Evolutionary conservation across 2,329 filamentous ascomycete genomes (phyloP), one percentile per base, ranked within the genome.

Genomic region (Aspergillus puulaauensis): DNA sequence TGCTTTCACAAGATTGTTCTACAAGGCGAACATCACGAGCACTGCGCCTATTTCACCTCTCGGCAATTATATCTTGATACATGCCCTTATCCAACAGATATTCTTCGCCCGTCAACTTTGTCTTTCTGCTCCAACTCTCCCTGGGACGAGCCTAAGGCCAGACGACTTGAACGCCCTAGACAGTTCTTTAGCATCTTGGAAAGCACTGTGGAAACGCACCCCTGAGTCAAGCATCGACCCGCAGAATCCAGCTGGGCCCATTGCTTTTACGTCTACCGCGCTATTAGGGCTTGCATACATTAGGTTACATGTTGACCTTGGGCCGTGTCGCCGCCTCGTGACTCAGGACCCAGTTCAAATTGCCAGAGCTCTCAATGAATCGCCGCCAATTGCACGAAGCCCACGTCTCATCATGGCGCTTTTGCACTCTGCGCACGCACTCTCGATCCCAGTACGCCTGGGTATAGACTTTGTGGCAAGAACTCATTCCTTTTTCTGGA

Each of bases 401-500:
- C 75, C 78, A 24, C 72, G 77, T 33, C 70, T 83, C 12, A 79
- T 80, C 3, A 80, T 78, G 63, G 81, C 81, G 3, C 68, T 83
- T 2, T 66, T 83, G 3, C 80, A 84, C 62, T 80, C 80, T n/a
- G 79, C 79, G 0, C 81, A 83, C 57, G 81, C 81, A 12, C 72
- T 84, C 8, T 82, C 81, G 9, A 81, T 84, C 24, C 81, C 80
- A 0, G 79, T 83, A 3, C 75, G 80, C 41, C 73, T 83, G 8
- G 82, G 82, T 2, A 78, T 83, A 50, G 76, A 80, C 50, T 82
- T 82, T 51, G 81, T 83, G 39, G 80, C 81, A 3, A 74, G 75
- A 46, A 82, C 78, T 2, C 80, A 83, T 64, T 82, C 80, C 1
- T 79, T 82, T 54, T 80, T 82, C 64, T 84, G 82, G 82, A 80